phyloP scores from a whole-genome alignment of 257 asterid genomes.

The Eustoma russellianum region DNA sequence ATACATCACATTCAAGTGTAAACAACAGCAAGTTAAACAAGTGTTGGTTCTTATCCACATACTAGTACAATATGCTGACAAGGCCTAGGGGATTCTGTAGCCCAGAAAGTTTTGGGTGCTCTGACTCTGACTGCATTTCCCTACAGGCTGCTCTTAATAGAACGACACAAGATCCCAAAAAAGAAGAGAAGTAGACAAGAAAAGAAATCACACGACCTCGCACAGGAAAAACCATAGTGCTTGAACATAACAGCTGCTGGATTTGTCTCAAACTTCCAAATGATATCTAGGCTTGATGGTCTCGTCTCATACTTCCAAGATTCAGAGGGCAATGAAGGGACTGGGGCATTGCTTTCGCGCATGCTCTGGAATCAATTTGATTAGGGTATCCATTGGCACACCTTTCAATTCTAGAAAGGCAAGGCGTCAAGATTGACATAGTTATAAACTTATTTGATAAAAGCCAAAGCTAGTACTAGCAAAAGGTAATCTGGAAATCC shows the following conservation, averaged over 20 bases:
- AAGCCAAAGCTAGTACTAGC: too few relatives aligned
- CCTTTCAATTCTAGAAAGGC: conserved; percentile 59
- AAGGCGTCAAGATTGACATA: too few relatives aligned
- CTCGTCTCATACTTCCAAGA: conserved; percentile 13
- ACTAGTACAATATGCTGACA: too few relatives aligned
- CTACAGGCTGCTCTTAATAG: too few relatives aligned
- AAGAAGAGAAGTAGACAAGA: background rate
- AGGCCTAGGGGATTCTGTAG: too few relatives aligned
- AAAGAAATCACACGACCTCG: background rate
- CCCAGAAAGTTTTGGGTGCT: too few relatives aligned
- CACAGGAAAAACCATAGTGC: conserved; percentile 5
- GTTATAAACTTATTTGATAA: too few relatives aligned
- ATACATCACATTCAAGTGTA: too few relatives aligned
- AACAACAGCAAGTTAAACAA: too few relatives aligned
- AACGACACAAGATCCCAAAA: conserved; percentile 8
- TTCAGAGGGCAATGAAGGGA: conserved; percentile 42
- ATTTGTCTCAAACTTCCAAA: background rate
- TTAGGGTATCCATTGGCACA: conserved; percentile 49
- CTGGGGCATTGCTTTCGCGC: conserved; percentile 70
- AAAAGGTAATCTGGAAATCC: conserved; percentile 1
- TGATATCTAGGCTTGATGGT: conserved; percentile 2
- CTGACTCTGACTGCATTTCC: too few relatives aligned
- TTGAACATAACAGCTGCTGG: too few relatives aligned
- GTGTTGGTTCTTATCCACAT: too few relatives aligned
- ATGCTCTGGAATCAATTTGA: conserved; percentile 75